Evolutionary conservation across 352 stramenopile species (phyloP), one percentile per base, ranked within the genome.

Genomic region (Hyphochytrium catenoides): DNA sequence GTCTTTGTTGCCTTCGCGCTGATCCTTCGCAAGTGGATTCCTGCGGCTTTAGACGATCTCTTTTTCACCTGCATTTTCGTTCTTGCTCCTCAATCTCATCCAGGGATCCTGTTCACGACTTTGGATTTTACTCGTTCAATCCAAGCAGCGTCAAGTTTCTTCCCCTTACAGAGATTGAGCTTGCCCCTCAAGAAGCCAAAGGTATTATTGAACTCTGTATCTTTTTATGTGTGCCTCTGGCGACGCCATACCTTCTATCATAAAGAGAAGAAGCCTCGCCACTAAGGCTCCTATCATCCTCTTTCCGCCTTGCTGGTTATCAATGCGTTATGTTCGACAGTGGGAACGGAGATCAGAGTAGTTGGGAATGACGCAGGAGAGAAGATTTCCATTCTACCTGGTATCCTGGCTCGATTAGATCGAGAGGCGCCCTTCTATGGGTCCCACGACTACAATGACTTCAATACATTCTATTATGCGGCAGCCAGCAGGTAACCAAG

Each of bases 391-490:
- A 88, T 92, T 33, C 43, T 92, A 12, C 60, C 70, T 0, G 77
- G 74, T 6, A 87, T 86, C 34, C 51, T 92, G 19, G 74, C 77
- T 27, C 77, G 85, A 34, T 37, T 90, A 20, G 77, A 92, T 44
- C 77, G 77, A 9, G 72, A 87, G 38, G 73, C 74, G 21, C 77
- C 77, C 9, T 65, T 71, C 24, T 92, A 92, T 38, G 66, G 68
- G 15, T 74, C 59, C 2, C 59, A 46, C 24, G 66, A 59, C 12
- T 91, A 90, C 62, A 83, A 84, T 23, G 77, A 92, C 45, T 84
- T 86, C 40, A 87, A 87, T 44, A 91, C 74, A 15, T 92, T 92
- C 32, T 92, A 92, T 51, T 82, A 77, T 46, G 64, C 63, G 5
- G 74, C 75, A 0, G 72, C 72, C 1, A 79, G 63, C 43, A 46